These are phyloP conservation scores for Fragaria ananassa DNA, from an alignment of 306 rosid genomes.

Conservation along the genomic window DNA sequence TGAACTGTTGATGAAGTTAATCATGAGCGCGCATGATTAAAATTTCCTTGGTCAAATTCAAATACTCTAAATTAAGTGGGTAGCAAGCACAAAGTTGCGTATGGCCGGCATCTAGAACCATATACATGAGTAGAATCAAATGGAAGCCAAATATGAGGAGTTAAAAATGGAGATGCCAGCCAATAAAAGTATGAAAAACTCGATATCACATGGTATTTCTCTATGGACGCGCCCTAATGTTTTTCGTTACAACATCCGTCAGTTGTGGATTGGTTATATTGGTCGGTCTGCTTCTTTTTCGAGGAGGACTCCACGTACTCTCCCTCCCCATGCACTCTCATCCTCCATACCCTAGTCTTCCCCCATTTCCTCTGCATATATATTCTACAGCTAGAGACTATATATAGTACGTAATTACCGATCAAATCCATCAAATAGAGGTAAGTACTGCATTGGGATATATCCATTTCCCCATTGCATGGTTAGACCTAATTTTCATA, in stretches of 20 bases:
- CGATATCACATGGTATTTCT: constrained; percentile 61
- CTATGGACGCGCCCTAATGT: constrained; percentile 41
- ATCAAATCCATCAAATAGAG: too few species aligned
- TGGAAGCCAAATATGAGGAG: constrained; percentile 1
- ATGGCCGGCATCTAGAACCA: not conserved
- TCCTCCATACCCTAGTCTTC: not conserved
- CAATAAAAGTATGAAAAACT: constrained; percentile 37
- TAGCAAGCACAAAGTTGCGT: too few species aligned
- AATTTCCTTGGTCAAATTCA: too few species aligned
- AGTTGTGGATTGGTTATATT: constrained; percentile 68
- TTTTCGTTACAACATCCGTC: constrained; percentile 52
- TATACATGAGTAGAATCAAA: constrained; percentile 30
- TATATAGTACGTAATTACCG: too few species aligned
- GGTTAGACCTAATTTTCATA: too few species aligned
- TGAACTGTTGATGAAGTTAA: too few species aligned
- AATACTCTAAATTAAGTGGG: too few species aligned
- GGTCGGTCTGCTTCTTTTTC: constrained; percentile 64
- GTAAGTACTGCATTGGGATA: too few species aligned
- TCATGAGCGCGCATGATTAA: too few species aligned
- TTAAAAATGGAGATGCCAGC: constrained; percentile 41
- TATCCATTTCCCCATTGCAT: too few species aligned
- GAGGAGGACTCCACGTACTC: not conserved
- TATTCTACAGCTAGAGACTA: too few species aligned
- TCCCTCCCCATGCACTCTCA: not conserved
- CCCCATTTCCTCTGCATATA: not conserved